Base-by-base conservation (phyloP, 805 yeast species). In the Metschnikowia koreensis region DNA sequence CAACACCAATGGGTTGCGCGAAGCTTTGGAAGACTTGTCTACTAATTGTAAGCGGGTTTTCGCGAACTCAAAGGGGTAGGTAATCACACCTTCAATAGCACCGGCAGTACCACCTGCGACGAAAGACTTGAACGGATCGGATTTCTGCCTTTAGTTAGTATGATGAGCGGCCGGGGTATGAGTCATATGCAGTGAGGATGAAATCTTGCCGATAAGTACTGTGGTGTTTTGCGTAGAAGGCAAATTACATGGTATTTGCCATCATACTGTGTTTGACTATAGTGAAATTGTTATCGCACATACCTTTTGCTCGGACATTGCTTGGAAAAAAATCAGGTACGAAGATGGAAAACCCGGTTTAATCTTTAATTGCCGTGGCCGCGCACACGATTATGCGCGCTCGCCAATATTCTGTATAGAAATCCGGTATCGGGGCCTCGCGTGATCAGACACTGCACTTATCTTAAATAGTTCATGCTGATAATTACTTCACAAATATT, bases 61-160 rank as follows among this genome's bases (percentile, higher is more conserved):
- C 43, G 98, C 97, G 73, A 92, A 93, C 69, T 93, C 99, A 69
- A 94, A 94, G 2, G 99, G 99, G 67, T 91, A 93, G 0, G 98
- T 93, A 43, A 89, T 79, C 38, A 82, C 82, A 34, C 97, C 97
- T 71, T 93, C 99, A 33, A 92, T 84, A 27, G 97, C 98, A 52
- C 98, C 99, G 0, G 98, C 99, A 0, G 88, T 78, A 48, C 97
- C 97, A 51, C 99, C 99, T 7, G 97, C 98, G 28, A 92, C 75
- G 63, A 93, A 90, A 1, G 97, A 89, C 62, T 87, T 83, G 54
- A 81, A 63, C 2, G 94, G 93, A 65, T 87, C 93, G 12, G 82
- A 81, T 64, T 79, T 64, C 67, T 67, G 63, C 67, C 65, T 54
- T 39, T 3, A 3, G 45, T 46, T 40, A 47, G 65, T 59, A 53